Percentiles rank a stretch among this genome's conserved stretches.
Evolutionary conservation across 331 rosid genomes (phyloP).

Genomic region (Ulmus americana): DNA sequence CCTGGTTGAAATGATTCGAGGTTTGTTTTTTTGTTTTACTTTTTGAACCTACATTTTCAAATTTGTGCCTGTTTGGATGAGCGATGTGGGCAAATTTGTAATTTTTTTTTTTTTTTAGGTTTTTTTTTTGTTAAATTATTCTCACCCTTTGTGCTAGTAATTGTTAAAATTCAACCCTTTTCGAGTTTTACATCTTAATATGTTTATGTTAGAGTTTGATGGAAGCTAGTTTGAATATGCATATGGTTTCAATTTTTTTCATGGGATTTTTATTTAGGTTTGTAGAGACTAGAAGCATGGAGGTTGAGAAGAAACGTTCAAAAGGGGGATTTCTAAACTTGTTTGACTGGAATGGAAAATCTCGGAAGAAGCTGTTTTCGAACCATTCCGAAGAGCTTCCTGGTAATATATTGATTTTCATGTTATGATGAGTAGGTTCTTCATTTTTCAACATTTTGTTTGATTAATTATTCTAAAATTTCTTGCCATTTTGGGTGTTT

Average conservation of each 20-base stretch:
- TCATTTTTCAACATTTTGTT: slow-evolving; percentile 6
- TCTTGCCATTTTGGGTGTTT: slow-evolving; percentile 29
- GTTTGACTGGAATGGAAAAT: slow-evolving; percentile 85
- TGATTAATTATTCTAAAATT: slow-evolving; percentile 13
- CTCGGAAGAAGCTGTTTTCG: slow-evolving; percentile 60
- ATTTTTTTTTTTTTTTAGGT: background rate
- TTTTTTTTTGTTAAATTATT: background rate
- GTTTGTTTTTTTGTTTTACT: slow-evolving; percentile 10
- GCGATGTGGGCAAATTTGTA: slow-evolving; percentile 6
- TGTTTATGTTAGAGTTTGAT: slow-evolving; percentile 1
- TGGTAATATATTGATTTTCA: slow-evolving; percentile 29
- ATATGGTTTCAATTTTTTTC: slow-evolving; percentile 14
- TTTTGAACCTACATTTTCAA: background rate
- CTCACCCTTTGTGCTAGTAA: background rate
- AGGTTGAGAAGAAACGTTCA: slow-evolving; percentile 70
- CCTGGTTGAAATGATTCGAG: slow-evolving; percentile 20
- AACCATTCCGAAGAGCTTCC: slow-evolving; percentile 36
- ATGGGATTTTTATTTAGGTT: background rate
- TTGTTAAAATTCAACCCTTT: background rate
- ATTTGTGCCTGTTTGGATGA: slow-evolving; percentile 2
- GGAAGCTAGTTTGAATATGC: slow-evolving; percentile 4
- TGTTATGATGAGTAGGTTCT: background rate
- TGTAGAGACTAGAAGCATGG: slow-evolving; percentile 33
- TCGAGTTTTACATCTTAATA: background rate
- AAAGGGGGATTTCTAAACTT: slow-evolving; percentile 75